Percentiles rank a stretch among this genome's conserved stretches.
phyloP scores from a whole-genome alignment of 164 flowering plant genomes.

The Buxus sempervirens region DNA sequence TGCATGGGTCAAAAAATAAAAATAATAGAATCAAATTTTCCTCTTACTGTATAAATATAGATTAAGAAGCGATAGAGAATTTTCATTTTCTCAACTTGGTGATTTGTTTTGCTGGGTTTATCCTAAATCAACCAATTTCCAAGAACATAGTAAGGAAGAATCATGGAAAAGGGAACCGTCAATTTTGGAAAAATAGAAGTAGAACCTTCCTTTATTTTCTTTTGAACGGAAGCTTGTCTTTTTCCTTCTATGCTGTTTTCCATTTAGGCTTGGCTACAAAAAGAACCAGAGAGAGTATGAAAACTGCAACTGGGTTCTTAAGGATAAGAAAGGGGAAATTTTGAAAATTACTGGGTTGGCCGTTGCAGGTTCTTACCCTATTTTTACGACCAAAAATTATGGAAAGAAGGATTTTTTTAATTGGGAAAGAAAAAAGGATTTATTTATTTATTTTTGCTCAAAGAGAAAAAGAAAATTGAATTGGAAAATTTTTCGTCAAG shows the following conservation, averaged over 20 bases:
- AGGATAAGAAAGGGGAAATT: constrained; percentile 4
- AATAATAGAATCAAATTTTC: too few relatives aligned
- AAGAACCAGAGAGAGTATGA: background rate
- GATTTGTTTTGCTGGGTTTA: background rate
- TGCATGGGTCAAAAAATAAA: too few relatives aligned
- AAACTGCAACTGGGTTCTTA: constrained; percentile 1
- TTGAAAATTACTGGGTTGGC: background rate
- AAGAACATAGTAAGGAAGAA: background rate
- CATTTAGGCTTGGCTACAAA: constrained; percentile 17
- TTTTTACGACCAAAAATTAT: constrained; percentile 5
- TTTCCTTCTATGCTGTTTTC: constrained; percentile 7
- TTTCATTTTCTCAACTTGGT: background rate
- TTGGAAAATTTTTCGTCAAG: background rate
- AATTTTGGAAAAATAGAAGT: constrained; percentile 18
- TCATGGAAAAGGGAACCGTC: background rate
- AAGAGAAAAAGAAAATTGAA: background rate
- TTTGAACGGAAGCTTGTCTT: constrained; percentile 20
- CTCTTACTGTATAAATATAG: too few relatives aligned
- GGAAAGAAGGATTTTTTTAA: background rate
- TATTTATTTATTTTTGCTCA: too few relatives aligned
- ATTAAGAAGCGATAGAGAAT: background rate
- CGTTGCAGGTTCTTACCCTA: background rate
- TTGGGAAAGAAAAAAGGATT: background rate
- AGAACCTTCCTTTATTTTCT: constrained; percentile 24
- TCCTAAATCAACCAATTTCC: background rate